Evolutionary conservation across 352 stramenopile species (phyloP).

Genomic region (Phytopythium cucurbitacearum): DNA sequence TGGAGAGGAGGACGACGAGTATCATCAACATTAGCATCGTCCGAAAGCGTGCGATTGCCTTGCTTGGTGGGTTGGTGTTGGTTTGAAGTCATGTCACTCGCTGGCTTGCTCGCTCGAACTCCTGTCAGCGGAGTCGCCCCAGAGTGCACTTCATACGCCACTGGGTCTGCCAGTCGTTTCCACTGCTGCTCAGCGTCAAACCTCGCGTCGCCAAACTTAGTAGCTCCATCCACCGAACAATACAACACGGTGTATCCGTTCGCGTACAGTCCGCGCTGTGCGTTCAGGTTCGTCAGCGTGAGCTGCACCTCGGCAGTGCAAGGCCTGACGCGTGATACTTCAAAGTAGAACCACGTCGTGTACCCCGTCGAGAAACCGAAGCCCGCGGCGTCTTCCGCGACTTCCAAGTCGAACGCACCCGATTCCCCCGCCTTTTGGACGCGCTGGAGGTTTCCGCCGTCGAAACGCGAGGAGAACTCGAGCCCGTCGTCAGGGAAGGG

Average conservation of each 20-base stretch:
- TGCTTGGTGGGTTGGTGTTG: too few relatives aligned
- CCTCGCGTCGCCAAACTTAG: conserved; percentile 13
- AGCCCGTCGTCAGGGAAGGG: conserved; percentile 38
- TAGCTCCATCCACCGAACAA: conserved; percentile 35
- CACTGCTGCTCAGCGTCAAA: conserved; percentile 37
- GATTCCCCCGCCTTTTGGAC: conserved; percentile 30
- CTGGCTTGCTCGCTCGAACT: too few relatives aligned
- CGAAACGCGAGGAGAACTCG: conserved; percentile 63
- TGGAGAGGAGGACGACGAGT: too few relatives aligned
- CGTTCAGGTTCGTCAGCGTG: conserved; percentile 72
- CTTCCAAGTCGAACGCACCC: conserved; percentile 26
- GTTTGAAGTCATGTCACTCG: too few relatives aligned
- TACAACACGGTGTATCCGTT: conserved; percentile 74
- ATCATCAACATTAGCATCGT: too few relatives aligned
- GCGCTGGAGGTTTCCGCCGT: conserved; percentile 57
- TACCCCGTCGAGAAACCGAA: conserved; percentile 54
- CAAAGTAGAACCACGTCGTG: conserved; percentile 89
- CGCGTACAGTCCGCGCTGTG: conserved; percentile 72
- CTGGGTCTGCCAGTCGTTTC: conserved; percentile 25
- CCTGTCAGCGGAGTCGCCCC: too few relatives aligned
- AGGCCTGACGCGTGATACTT: conserved; percentile 41
- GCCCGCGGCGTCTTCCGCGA: conserved; percentile 34
- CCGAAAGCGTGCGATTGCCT: too few relatives aligned
- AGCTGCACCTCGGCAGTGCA: conserved; percentile 40
- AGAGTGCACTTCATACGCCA: conserved; percentile 24